Percentiles rank a stretch among this genome's conserved stretches.
These are phyloP conservation scores for Adansonia madagascariensis DNA, from an alignment of 441 rosid genomes.

Conservation along the genomic window DNA sequence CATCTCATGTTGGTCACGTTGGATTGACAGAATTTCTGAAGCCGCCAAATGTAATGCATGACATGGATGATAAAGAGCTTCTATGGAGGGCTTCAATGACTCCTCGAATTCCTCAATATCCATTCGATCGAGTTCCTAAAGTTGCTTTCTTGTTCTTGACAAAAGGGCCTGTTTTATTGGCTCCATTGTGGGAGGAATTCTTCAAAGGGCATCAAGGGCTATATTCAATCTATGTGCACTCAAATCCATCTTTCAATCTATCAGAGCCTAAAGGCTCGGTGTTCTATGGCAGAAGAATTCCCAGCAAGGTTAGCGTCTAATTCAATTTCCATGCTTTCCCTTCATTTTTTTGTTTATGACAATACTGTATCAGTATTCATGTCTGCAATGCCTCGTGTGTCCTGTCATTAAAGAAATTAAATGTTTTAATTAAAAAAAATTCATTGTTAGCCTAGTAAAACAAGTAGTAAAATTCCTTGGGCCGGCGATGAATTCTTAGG, in stretches of 20 bases:
- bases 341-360: background rate
- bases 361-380: background rate
- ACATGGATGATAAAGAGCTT: conserved; percentile 77
- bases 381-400: background rate
- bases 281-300: conserved; percentile 74
- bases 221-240: conserved; percentile 75
- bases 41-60: conserved; percentile 50
- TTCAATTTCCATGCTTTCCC: background rate
- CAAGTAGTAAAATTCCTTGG: background rate
- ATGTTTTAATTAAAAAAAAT: background rate
- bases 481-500: background rate
- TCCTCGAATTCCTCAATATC: conserved; percentile 47
- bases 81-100: conserved; percentile 84
- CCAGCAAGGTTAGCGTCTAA: conserved; percentile 69
- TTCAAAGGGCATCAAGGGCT: conserved; percentile 67
- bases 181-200: conserved; percentile 84
- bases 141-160: conserved; percentile 87
- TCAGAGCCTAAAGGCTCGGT: conserved; percentile 55
- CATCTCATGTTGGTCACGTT: background rate
- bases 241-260: conserved; percentile 60
- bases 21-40: conserved; percentile 53
- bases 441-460: background rate
- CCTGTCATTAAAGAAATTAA: background rate
- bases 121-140: conserved; percentile 64
- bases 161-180: conserved; percentile 70